phyloP scores from a whole-genome alignment of 129 eudicot species.

The carrot (Daucus carota) region DNA sequence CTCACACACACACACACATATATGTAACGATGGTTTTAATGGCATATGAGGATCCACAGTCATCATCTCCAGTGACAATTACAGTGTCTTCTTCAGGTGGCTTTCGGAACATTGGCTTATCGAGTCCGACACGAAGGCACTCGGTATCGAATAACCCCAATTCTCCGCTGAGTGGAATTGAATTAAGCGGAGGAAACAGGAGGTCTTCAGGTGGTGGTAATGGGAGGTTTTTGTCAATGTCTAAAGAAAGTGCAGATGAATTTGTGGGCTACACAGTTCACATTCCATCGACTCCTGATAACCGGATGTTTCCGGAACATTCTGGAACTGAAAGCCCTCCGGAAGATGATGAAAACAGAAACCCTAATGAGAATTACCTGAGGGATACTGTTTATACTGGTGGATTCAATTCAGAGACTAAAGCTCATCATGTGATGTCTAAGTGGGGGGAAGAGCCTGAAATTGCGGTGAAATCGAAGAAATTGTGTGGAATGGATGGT shows the following conservation, averaged over 20 bases:
- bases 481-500: conserved; percentile 58
- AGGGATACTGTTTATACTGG: conserved; percentile 89
- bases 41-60: conserved; percentile 36
- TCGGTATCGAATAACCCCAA: conserved; percentile 47
- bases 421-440: conserved; percentile 65
- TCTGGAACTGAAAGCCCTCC: conserved; percentile 26
- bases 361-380: conserved; percentile 45
- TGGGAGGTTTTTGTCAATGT: conserved; percentile 49
- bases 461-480: conserved; percentile 31
- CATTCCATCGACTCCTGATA: conserved; percentile 85
- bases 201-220: conserved; percentile 28
- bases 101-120: conserved; percentile 33
- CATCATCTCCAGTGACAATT: conserved; percentile 86
- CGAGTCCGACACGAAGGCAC: conserved; percentile 60
- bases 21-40: conserved; percentile 31
- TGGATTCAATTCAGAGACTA: conserved; percentile 69
- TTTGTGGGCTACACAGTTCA: conserved; percentile 88
- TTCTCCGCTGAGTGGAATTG: conserved; percentile 38
- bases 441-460: conserved; percentile 32
- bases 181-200: conserved; percentile 18
- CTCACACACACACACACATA: neutral
- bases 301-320: conserved; percentile 23
- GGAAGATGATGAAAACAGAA: conserved; percentile 20
- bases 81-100: conserved; percentile 77
- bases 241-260: conserved; percentile 55